Evolutionary conservation across 768 basidiomycete species (phyloP).

Genomic region (Agaricus subrufescens): DNA sequence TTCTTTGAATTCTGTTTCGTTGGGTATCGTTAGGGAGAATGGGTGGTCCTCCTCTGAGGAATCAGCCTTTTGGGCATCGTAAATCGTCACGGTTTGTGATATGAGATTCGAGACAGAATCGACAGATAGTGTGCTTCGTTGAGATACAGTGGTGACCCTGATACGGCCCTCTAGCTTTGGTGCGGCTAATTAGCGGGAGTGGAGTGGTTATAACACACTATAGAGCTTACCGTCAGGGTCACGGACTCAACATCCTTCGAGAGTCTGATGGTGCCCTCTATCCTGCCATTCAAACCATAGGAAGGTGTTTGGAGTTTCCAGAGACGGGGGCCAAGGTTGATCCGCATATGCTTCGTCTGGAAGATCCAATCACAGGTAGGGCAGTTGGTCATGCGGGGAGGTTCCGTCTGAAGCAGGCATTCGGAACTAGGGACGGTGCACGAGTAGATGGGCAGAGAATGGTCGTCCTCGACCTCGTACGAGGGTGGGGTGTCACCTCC

Average conservation of each 20-base stretch:
- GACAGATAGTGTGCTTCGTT: conserved; percentile 21
- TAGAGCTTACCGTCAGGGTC: conserved; percentile 29
- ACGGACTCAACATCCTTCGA: conserved; percentile 24
- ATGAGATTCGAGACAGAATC: conserved; percentile 22
- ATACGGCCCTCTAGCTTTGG: conserved; percentile 33
- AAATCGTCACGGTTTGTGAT: conserved; percentile 22
- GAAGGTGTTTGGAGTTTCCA: conserved; percentile 33
- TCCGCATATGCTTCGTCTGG: conserved; percentile 31
- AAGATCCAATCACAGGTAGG: conserved; percentile 30
- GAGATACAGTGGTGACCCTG: conserved; percentile 23
- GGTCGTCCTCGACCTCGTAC: conserved; percentile 15
- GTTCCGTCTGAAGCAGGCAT: conserved; percentile 29
- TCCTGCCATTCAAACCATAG: conserved; percentile 35
- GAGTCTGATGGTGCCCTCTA: conserved; percentile 35
- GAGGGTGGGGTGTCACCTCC: conserved; percentile 12
- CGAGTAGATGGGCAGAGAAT: conserved; percentile 22
- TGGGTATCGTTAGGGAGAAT: conserved; percentile 37
- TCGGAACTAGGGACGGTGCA: conserved; percentile 23
- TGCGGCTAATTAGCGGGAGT: not conserved
- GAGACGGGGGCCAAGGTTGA: conserved; percentile 35
- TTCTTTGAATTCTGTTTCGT: conserved; percentile 22
- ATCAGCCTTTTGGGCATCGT: conserved; percentile 17
- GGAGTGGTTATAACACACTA: not conserved
- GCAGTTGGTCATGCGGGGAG: conserved; percentile 19
- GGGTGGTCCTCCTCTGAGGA: conserved; percentile 21